Evolutionary conservation across 805 yeast species (phyloP).

Genomic region (Brettanomyces nanus): DNA sequence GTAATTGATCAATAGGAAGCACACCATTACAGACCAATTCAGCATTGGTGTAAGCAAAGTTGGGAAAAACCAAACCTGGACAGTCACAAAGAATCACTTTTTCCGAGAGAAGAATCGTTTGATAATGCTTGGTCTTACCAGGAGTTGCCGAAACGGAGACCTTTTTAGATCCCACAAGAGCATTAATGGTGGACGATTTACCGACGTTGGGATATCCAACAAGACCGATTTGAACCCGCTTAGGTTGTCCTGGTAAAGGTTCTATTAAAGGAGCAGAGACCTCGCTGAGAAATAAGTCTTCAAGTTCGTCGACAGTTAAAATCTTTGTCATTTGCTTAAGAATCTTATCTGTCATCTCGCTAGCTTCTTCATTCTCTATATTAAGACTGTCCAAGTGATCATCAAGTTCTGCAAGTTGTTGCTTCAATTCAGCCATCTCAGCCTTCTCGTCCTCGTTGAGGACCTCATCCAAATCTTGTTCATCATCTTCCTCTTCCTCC

Average conservation of each 20-base stretch:
- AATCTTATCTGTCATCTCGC: conserved; percentile 20
- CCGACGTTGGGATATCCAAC: conserved; percentile 94
- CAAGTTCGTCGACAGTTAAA: conserved; percentile 76
- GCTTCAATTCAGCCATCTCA: conserved; percentile 10
- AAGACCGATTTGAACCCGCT: conserved; percentile 78
- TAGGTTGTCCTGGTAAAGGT: conserved; percentile 48
- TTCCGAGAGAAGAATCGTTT: conserved; percentile 80
- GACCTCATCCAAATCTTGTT: conserved; percentile 13
- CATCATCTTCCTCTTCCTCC: conserved; percentile 10
- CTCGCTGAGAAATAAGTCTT: conserved; percentile 58
- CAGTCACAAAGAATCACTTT: conserved; percentile 90
- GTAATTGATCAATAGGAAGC: conserved; percentile 93
- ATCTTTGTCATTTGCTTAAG: conserved; percentile 52
- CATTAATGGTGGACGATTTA: conserved; percentile 91
- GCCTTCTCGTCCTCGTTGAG: conserved; percentile 14
- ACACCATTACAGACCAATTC: conserved; percentile 98
- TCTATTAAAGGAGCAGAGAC: not conserved
- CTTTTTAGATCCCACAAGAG: conserved; percentile 90
- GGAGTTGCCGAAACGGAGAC: conserved; percentile 99
- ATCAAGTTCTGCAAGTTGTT: conserved; percentile 1
- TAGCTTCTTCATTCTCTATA: conserved; percentile 11
- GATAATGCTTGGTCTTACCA: conserved; percentile 98
- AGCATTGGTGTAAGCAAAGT: conserved; percentile 92
- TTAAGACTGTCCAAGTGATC: conserved; percentile 11
- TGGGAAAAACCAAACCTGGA: conserved; percentile 98